These are phyloP conservation scores for Fusarium brevicatenulatum DNA, from an alignment of 2,329 filamentous ascomycete genomes.

Conservation along the genomic window DNA sequence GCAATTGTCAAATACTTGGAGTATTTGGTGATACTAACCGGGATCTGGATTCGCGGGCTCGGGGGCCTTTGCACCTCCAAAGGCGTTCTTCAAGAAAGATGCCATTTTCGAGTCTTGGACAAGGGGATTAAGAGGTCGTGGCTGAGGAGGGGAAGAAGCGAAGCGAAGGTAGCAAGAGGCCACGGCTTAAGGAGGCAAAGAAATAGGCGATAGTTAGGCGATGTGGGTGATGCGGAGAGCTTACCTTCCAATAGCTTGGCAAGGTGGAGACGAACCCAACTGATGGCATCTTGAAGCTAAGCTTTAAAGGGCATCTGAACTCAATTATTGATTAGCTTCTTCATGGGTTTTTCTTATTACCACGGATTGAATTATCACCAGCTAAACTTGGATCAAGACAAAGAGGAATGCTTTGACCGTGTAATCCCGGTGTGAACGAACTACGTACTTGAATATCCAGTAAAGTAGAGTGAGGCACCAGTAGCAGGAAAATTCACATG, in stretches of 20 bases:
- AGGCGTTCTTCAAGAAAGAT: slow-evolving; percentile 72
- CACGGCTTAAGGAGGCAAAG: slow-evolving; percentile 40
- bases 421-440: no score
- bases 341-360: not conserved
- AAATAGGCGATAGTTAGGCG: slow-evolving; percentile 31
- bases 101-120: slow-evolving; percentile 57
- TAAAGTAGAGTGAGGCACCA: not conserved
- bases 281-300: slow-evolving; percentile 31
- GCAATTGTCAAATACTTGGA: slow-evolving; percentile 3
- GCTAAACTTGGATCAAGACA: not conserved
- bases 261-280: slow-evolving; percentile 25
- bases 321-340: slow-evolving; percentile 8
- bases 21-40: slow-evolving; percentile 60
- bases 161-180: slow-evolving; percentile 34
- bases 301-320: slow-evolving; percentile 23
- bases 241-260: slow-evolving; percentile 34
- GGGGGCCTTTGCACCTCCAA: slow-evolving; percentile 71
- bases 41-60: slow-evolving; percentile 67
- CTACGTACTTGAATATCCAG: not conserved
- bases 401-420: not conserved
- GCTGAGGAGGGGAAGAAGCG: slow-evolving; percentile 18
- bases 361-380: not conserved
- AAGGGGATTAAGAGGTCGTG: slow-evolving; percentile 33
- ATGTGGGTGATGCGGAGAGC: slow-evolving; percentile 34
- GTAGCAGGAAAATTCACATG: not conserved